phyloP scores from a whole-genome alignment of 1,139 yeast species.

The Debaryomyces nepalensis region DNA sequence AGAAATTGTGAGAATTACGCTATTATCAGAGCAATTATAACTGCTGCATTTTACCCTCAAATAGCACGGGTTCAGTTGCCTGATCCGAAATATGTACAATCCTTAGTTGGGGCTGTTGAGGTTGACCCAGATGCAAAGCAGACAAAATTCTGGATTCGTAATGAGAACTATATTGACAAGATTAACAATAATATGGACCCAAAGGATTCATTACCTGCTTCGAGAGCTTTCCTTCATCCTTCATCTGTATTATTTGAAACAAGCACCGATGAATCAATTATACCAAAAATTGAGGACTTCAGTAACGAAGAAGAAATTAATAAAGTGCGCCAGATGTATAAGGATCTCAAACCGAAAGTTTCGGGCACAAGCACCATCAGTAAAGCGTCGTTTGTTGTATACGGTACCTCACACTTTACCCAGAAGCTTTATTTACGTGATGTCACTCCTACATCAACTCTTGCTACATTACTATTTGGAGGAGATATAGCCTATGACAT shows the following conservation, averaged over 20 bases:
- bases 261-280: conserved; percentile 26
- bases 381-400: conserved; percentile 60
- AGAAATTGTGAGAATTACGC: conserved; percentile 54
- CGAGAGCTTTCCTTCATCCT: conserved; percentile 82
- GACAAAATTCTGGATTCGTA: conserved; percentile 74
- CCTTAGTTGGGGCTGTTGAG: conserved; percentile 79
- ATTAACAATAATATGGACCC: conserved; percentile 19
- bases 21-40: conserved; percentile 66
- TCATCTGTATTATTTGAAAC: conserved; percentile 68
- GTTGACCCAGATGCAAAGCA: conserved; percentile 79
- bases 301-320: conserved; percentile 41
- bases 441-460: conserved; percentile 75
- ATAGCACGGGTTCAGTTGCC: conserved; percentile 82
- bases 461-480: conserved; percentile 78
- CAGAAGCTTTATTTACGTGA: conserved; percentile 72
- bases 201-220: conserved; percentile 49
- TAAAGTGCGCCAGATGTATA: conserved; percentile 32
- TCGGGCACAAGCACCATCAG: conserved; percentile 19
- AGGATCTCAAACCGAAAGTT: conserved; percentile 43
- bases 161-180: conserved; percentile 45
- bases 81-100: conserved; percentile 71
- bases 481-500: conserved; percentile 77
- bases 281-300: conserved; percentile 28
- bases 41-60: conserved; percentile 84
- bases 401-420: conserved; percentile 62